Evolutionary conservation across 108 stramenopile species (phyloP).

Genomic region (Skeletonema costatum): DNA sequence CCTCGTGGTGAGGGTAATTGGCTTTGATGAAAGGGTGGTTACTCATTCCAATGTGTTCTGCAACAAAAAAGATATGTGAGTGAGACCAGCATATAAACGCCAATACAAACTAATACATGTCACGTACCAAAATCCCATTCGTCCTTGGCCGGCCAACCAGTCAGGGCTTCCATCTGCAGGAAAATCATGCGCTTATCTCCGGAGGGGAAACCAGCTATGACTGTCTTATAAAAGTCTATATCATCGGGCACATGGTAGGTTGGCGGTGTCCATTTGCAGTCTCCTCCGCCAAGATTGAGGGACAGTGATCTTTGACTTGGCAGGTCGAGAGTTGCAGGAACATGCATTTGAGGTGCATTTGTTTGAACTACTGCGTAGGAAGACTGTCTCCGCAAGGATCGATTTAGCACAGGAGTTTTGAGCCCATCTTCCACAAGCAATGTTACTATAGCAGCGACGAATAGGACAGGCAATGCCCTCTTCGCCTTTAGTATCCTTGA

Average conservation of each 20-base stretch:
- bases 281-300: constrained; percentile 23
- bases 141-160: constrained; percentile 43
- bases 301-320: constrained; percentile 1
- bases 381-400: neutral
- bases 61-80: too few species aligned
- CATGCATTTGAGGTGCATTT: neutral
- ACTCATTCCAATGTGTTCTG: constrained; percentile 20
- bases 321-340: neutral
- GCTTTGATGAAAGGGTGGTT: constrained; percentile 55
- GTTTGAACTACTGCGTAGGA: neutral
- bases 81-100: too few species aligned
- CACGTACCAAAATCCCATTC: constrained; percentile 41
- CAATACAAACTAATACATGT: too few species aligned
- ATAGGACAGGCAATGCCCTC: neutral
- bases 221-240: constrained; percentile 43
- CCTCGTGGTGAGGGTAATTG: constrained; percentile 56
- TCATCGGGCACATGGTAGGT: constrained; percentile 15
- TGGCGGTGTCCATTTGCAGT: constrained; percentile 35
- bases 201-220: constrained; percentile 41
- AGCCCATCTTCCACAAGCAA: neutral
- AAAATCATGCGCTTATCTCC: constrained; percentile 52
- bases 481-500: too few species aligned
- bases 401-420: neutral
- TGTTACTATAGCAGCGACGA: neutral
- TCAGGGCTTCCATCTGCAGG: constrained; percentile 46